phyloP scores from a whole-genome alignment of 73 alveolate species.

The Paramecium caudatum region DNA sequence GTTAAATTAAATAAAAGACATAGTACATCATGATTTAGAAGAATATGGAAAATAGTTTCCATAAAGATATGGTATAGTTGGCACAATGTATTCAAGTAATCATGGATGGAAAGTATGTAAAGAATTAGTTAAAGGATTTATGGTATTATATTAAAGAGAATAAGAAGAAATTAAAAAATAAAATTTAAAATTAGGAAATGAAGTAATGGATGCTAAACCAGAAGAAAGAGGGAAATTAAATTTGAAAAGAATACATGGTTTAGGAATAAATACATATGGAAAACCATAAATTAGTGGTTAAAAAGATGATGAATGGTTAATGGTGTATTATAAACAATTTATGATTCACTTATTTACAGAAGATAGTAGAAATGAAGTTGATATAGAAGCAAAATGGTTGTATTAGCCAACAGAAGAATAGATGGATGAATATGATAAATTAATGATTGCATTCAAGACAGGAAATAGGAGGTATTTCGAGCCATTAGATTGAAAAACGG shows the following conservation, averaged over 20 bases:
- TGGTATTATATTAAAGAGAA: constrained; percentile 4
- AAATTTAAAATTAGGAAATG: not conserved
- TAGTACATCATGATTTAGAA: constrained; percentile 49
- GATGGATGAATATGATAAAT: constrained; percentile 69
- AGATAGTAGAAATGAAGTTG: constrained; percentile 74
- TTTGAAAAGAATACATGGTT: constrained; percentile 26
- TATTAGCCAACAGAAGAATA: constrained; percentile 60
- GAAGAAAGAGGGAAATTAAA: constrained; percentile 43
- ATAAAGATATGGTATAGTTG: constrained; percentile 61
- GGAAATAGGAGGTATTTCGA: constrained; percentile 71
- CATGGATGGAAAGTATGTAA: constrained; percentile 71
- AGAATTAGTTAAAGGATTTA: constrained; percentile 47
- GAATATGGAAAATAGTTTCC: constrained; percentile 25
- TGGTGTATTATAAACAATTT: constrained; percentile 60
- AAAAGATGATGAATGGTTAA: constrained; percentile 77
- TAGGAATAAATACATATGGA: constrained; percentile 31
- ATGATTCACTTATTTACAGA: constrained; percentile 68
- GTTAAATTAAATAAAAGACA: constrained; percentile 62
- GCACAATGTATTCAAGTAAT: constrained; percentile 48
- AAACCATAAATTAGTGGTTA: constrained; percentile 64
- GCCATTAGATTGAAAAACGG: constrained; percentile 68
- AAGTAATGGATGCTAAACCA: constrained; percentile 48
- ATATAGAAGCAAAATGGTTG: constrained; percentile 72
- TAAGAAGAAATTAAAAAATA: not conserved
- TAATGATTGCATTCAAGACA: constrained; percentile 20